phyloP scores from a whole-genome alignment of 441 rosid species.

The Brassica balearica region DNA sequence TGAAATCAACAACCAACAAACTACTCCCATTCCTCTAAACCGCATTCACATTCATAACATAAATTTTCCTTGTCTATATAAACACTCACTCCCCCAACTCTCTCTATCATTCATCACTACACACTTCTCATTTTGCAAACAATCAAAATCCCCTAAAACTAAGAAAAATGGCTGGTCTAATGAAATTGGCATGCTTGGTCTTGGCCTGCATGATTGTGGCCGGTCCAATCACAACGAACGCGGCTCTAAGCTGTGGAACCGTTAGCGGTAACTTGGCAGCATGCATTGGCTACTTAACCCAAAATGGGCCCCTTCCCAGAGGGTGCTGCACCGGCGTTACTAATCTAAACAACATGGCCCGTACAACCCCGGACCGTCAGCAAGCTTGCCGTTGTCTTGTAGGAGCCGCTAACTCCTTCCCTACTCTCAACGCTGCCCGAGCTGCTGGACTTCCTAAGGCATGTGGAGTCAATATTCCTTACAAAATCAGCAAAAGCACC shows the following conservation, averaged over 20 bases:
- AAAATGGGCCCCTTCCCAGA: background rate
- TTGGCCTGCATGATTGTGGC: conserved; percentile 50
- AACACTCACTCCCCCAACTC: conserved; percentile 33
- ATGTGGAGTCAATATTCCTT: conserved; percentile 55
- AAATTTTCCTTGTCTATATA: conserved; percentile 27
- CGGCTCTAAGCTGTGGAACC: conserved; percentile 38
- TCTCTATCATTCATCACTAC: conserved; percentile 30
- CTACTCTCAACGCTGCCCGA: conserved; percentile 9
- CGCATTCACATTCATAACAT: conserved; percentile 19
- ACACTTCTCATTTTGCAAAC: conserved; percentile 22
- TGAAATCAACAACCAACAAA: conserved; percentile 34
- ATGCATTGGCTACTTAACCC: conserved; percentile 42
- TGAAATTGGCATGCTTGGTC: conserved; percentile 46
- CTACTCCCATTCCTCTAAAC: conserved; percentile 17
- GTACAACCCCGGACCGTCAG: conserved; percentile 54
- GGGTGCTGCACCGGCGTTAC: conserved; percentile 52
- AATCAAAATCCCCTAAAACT: background rate
- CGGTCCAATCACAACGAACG: conserved; percentile 45
- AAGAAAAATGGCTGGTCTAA: conserved; percentile 31
- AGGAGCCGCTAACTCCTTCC: background rate
- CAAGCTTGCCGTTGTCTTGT: conserved; percentile 56
- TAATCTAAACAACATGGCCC: conserved; percentile 44
- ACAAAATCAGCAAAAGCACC: conserved; percentile 54
- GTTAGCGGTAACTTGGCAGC: background rate
- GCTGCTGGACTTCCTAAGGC: conserved; percentile 47